Percentiles rank a stretch among this genome's conserved stretches.
phyloP scores from a whole-genome alignment of 805 yeast species.

The Sugiyamaella chiloensis region DNA sequence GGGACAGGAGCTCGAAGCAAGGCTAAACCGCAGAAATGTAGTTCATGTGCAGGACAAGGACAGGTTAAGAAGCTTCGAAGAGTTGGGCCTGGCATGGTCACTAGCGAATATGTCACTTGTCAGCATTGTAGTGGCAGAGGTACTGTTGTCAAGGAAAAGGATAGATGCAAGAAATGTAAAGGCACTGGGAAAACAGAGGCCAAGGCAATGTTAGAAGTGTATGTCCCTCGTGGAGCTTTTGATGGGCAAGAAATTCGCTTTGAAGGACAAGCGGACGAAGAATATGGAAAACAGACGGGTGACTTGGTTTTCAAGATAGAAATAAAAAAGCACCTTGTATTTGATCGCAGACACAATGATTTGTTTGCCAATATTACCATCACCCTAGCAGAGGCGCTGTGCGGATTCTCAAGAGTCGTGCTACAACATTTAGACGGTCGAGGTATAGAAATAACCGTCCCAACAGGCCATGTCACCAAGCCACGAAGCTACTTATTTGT shows the following conservation, averaged over 20 bases:
- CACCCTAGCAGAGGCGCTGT: constrained; percentile 75
- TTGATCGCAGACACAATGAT: constrained; percentile 58
- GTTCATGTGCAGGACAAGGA: constrained; percentile 72
- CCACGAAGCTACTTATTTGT: constrained; percentile 71
- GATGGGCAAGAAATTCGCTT: constrained; percentile 59
- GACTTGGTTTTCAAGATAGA: constrained; percentile 65
- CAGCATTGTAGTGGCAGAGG: constrained; percentile 72
- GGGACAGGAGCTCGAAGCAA: constrained; percentile 72
- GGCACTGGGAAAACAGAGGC: constrained; percentile 64
- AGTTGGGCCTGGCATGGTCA: constrained; percentile 72
- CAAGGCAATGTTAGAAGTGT: constrained; percentile 70
- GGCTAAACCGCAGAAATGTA: constrained; percentile 57
- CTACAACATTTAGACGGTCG: constrained; percentile 79
- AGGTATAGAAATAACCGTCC: constrained; percentile 58
- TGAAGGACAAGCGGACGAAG: constrained; percentile 73
- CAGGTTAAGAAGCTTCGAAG: constrained; percentile 54
- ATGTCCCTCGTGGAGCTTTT: constrained; percentile 67
- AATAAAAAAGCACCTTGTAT: constrained; percentile 46
- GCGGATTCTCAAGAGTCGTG: constrained; percentile 68
- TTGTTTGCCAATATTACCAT: constrained; percentile 58
- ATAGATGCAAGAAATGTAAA: constrained; percentile 71
- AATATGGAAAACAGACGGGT: constrained; percentile 67
- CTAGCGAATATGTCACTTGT: constrained; percentile 61
- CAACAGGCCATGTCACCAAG: constrained; percentile 67
- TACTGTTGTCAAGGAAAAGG: constrained; percentile 54